These are phyloP conservation scores for Zea luxurians DNA, from an alignment of 176 grass and related monocot genomes.

Conservation along the genomic window DNA sequence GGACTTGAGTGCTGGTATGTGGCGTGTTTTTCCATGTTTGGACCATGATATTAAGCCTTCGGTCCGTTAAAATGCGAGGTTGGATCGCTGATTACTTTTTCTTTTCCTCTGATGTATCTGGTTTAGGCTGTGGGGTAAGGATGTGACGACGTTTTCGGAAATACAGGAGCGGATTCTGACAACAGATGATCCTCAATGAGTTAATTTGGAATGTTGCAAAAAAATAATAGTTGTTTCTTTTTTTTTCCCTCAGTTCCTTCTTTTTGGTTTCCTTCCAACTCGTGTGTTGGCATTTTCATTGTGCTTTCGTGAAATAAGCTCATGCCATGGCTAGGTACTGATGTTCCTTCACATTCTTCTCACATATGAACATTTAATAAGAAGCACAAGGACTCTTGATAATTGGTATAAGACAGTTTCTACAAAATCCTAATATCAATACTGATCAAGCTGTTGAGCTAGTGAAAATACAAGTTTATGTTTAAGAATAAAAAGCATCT, in stretches of 20 bases:
- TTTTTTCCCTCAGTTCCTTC: not conserved
- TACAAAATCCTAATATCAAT: no score
- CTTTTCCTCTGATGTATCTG: not conserved
- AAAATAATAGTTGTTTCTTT: not conserved
- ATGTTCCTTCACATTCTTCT: not conserved
- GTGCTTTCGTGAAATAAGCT: slow-evolving; percentile 9
- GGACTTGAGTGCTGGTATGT: slow-evolving; percentile 86
- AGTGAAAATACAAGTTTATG: no score
- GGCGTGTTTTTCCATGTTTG: not conserved
- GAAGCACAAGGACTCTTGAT: no score
- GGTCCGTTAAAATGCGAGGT: not conserved
- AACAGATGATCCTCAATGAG: slow-evolving; percentile 26
- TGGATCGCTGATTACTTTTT: not conserved
- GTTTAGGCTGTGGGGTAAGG: slow-evolving; percentile 78
- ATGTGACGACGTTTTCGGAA: slow-evolving; percentile 68
- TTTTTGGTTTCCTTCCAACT: not conserved
- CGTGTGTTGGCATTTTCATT: not conserved
- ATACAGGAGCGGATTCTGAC: slow-evolving; percentile 43
- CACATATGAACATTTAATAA: not conserved
- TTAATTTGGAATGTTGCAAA: not conserved
- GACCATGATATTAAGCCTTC: not conserved
- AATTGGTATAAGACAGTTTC: no score
- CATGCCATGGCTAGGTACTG: not conserved
- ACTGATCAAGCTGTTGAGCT: no score
- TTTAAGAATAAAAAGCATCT: no score